phyloP scores from a whole-genome alignment of 768 basidiomycete genomes.

The Agaricus subrufescens region DNA sequence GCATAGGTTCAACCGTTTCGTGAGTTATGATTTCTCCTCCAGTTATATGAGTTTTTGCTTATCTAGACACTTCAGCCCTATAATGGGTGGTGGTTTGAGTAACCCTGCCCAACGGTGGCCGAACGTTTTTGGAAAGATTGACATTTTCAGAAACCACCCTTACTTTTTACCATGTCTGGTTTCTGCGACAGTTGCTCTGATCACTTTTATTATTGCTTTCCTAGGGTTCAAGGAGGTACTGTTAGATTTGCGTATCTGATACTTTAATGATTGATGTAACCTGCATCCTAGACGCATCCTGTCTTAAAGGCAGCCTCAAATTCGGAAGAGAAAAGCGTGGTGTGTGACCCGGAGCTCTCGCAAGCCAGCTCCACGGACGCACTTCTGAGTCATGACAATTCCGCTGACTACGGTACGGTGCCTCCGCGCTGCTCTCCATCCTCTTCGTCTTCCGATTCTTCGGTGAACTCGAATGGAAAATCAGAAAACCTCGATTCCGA shows the following conservation, averaged over 20 bases:
- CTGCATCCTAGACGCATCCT: conserved; percentile 24
- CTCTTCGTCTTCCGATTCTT: conserved; percentile 9
- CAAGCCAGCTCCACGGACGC: not conserved
- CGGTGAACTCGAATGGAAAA: not conserved
- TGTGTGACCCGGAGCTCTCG: not conserved
- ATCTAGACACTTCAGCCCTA: conserved; percentile 38
- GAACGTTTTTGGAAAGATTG: conserved; percentile 41
- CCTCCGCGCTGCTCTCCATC: conserved; percentile 3
- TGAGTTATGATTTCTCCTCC: conserved; percentile 11
- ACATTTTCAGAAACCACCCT: conserved; percentile 30
- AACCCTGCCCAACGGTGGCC: conserved; percentile 61
- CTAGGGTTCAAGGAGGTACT: conserved; percentile 42
- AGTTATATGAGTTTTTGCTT: not conserved
- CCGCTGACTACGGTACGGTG: conserved; percentile 12
- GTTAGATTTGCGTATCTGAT: not conserved
- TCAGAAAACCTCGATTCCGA: conserved; percentile 7
- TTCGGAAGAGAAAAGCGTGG: not conserved
- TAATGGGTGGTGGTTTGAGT: conserved; percentile 60
- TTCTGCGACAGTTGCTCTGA: conserved; percentile 30
- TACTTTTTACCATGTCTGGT: conserved; percentile 47
- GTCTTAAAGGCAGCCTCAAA: conserved; percentile 16
- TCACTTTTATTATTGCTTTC: conserved; percentile 27
- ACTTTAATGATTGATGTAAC: not conserved
- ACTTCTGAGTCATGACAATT: conserved; percentile 1
- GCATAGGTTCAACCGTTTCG: conserved; percentile 26